Evolutionary conservation across 2,329 filamentous ascomycete genomes (phyloP), one percentile per base, ranked within the genome.

Genomic region (Aspergillus ustus): DNA sequence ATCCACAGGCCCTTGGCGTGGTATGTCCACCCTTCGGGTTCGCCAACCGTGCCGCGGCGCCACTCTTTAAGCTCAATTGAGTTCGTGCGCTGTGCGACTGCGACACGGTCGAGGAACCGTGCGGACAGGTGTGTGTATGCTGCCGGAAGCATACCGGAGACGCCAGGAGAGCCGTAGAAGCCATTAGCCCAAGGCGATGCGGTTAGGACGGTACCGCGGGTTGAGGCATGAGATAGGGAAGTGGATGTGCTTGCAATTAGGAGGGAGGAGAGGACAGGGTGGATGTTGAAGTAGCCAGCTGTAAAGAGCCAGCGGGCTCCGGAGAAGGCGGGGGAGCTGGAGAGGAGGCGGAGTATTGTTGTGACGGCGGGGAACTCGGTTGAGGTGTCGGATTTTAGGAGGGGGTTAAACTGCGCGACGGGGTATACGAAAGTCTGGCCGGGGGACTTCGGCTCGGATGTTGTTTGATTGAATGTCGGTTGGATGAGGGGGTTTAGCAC

Each of bases 281-380:
- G 93, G 59, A 96, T 96, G 80, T 99, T 99, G 81, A 99, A 99
- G 80, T 99, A 99, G 56, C 95, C 95, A 0, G 95, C 95, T 0
- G 95, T 98, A 76, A 99, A 98, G 0, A 92, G 95, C 95, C 95
- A 99, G 15, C 87, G 89, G 0, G 91, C 91, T 37, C 86, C 84
- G 9, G 83, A 80, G 69, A 92, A 91, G 6, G 83, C 79, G 5
- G 76, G 67, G 0, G 90, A 84, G 0, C 77, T 79, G 0, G 89
- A 84, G 3, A 97, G 84, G 1, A 85, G 85, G 48, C 85, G 84
- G 3, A 98, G 84, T 44, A 98, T 85, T 50, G 86, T 85, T 0
- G 87, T 92, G 19, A 99, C 81, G 17, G 91, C 90, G 1, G 92
- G 92, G 13, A 95, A 88, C 75, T 99, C 95, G 13, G 94, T 98